A percentile compares a stretch with the other conserved stretches of the same genome.
Evolutionary conservation across 257 asterid genomes (phyloP).

Genomic region (Fraxinus excelsior): DNA sequence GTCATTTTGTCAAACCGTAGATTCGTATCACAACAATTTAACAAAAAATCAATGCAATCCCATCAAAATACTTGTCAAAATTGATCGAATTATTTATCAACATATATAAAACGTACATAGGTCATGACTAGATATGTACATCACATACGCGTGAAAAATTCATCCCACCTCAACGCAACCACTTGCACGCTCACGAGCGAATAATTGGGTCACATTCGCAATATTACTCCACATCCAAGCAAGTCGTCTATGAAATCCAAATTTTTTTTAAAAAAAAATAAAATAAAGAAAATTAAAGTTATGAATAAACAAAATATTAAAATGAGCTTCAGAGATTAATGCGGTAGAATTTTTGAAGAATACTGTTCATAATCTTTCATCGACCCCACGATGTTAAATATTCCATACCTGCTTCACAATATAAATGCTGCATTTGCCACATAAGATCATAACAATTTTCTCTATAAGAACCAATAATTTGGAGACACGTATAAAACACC

Average conservation of each 20-base stretch:
- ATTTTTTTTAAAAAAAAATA: no score
- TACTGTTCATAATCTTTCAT: background rate
- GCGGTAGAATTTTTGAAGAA: background rate
- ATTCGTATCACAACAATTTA: background rate
- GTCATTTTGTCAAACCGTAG: background rate
- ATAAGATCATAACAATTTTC: background rate
- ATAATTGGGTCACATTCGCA: background rate
- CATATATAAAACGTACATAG: background rate
- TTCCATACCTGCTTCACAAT: background rate
- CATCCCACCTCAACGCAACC: background rate
- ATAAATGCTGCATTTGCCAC: background rate
- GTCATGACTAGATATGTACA: background rate
- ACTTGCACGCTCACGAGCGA: background rate
- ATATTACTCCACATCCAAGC: background rate
- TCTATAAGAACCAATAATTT: background rate
- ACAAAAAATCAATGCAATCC: background rate
- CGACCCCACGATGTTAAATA: background rate
- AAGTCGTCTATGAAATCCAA: background rate
- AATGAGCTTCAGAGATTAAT: background rate
- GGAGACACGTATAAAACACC: background rate
- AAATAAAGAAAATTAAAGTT: no score
- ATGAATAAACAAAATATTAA: background rate
- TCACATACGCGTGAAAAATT: background rate
- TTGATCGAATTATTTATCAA: background rate
- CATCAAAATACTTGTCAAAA: background rate